A percentile compares a stretch with the other conserved stretches of the same genome.
Evolutionary conservation across 139 green algal genomes (phyloP).

Genomic region (Chlorella sp.): DNA sequence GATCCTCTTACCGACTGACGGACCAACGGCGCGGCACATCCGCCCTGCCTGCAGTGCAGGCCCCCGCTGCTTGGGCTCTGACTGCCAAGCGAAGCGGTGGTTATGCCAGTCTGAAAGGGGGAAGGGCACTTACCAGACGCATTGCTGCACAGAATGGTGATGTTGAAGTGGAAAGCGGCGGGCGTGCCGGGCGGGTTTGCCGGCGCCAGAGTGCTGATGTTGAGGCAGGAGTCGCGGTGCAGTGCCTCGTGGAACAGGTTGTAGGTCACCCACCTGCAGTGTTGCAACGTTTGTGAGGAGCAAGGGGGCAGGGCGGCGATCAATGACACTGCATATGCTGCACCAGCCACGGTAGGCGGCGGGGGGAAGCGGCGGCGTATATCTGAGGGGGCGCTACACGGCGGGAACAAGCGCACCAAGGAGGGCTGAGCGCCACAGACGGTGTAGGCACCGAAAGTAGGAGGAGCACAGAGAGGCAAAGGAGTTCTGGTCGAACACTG

Average conservation of each 20-base stretch:
- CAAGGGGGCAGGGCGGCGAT: not conserved
- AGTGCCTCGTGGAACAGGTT: constrained; percentile 7
- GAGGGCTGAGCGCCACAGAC: not conserved
- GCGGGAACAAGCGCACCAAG: not conserved
- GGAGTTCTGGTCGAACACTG: too few species aligned
- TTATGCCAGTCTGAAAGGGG: not conserved
- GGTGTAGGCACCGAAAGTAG: too few species aligned
- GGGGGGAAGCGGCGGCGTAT: not conserved
- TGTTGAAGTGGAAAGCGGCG: constrained; percentile 4
- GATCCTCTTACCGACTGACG: not conserved
- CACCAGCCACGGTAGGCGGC: not conserved
- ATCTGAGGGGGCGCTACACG: not conserved
- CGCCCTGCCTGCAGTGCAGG: not conserved
- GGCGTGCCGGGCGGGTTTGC: not conserved
- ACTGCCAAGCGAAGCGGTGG: not conserved
- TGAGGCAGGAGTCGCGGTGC: not conserved
- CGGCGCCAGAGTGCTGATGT: constrained; percentile 13
- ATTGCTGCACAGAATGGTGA: not conserved
- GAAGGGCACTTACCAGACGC: not conserved
- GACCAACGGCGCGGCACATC: not conserved
- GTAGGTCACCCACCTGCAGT: constrained; percentile 21
- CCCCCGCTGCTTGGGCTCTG: too few species aligned
- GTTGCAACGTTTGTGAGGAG: not conserved
- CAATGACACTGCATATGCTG: not conserved
- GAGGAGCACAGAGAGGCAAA: too few species aligned